Percentiles rank a stretch among this genome's conserved stretches.
Evolutionary conservation across 169 alveolate species (phyloP).

Genomic region (Cryptosporidium baileyi): DNA sequence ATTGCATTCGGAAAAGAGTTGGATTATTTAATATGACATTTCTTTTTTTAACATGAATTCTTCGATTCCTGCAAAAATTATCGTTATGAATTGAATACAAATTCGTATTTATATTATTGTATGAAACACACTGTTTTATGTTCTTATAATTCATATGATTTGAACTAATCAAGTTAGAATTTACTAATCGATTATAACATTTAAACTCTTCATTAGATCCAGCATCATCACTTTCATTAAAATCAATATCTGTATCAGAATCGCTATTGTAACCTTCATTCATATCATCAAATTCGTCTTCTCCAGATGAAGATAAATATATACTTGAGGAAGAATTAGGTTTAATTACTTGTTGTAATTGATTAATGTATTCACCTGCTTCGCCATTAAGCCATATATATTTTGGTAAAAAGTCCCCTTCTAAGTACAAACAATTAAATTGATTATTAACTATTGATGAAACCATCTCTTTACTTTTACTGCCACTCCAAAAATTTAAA

Average conservation of each 20-base stretch:
- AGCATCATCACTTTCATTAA: conserved; percentile 20
- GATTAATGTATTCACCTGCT: conserved; percentile 38
- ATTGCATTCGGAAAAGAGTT: conserved; percentile 32
- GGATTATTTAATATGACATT: conserved; percentile 46
- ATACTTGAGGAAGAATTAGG: conserved; percentile 28
- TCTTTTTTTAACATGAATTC: neutral
- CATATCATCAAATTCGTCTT: conserved; percentile 34
- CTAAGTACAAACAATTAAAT: conserved; percentile 28
- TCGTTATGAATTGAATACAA: conserved; percentile 4
- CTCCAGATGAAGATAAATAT: conserved; percentile 51
- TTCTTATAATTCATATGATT: conserved; percentile 1
- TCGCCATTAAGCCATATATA: conserved; percentile 62
- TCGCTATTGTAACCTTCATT: neutral
- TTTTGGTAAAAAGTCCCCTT: conserved; percentile 64
- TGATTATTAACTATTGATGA: neutral
- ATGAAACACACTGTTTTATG: conserved; percentile 40
- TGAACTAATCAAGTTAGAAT: conserved; percentile 24
- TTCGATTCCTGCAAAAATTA: neutral
- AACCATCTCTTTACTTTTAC: neutral
- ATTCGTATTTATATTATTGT: conserved; percentile 8
- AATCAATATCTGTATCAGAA: neutral
- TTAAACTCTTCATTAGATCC: conserved; percentile 36
- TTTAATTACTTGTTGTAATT: neutral
- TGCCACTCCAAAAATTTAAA: conserved; percentile 24
- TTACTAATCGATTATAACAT: conserved; percentile 20